Percentiles rank a stretch among this genome's conserved stretches.
Evolutionary conservation across 805 yeast genomes (phyloP).

Genomic region (Myxozyma vanderwaltii): DNA sequence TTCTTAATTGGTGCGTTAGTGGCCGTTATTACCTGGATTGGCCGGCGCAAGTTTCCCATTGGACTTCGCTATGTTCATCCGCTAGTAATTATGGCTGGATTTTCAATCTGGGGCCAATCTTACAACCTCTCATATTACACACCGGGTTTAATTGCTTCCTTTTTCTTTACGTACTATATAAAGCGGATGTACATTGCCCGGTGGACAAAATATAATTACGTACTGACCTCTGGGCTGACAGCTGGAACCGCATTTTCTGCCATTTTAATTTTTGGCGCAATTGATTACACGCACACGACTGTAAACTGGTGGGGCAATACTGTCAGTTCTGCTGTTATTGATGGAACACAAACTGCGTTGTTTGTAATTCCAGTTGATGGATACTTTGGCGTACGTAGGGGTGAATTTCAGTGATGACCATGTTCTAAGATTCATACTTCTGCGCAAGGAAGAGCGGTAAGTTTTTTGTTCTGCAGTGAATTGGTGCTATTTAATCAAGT

Average conservation of each 20-base stretch:
- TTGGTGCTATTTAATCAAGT: too few relatives aligned
- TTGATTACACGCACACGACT: constrained; percentile 48
- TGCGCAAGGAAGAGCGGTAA: too few relatives aligned
- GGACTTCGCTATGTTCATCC: constrained; percentile 19
- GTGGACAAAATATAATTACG: constrained; percentile 78
- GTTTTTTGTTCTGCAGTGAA: too few relatives aligned
- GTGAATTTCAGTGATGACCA: constrained; percentile 5
- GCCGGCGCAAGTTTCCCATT: constrained; percentile 11
- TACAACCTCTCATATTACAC: constrained; percentile 28
- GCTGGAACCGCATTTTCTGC: constrained; percentile 68
- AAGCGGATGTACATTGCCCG: constrained; percentile 59
- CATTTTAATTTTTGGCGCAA: constrained; percentile 56
- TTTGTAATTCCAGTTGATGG: constrained; percentile 1
- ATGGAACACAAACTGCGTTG: constrained; percentile 15
- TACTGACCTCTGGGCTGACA: constrained; percentile 65
- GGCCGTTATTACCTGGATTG: constrained; percentile 13
- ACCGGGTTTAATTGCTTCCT: constrained; percentile 44
- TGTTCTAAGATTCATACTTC: too few relatives aligned
- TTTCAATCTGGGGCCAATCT: constrained; percentile 17
- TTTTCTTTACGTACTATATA: constrained; percentile 58
- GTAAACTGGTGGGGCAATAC: constrained; percentile 68
- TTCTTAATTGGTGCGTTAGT: constrained; percentile 14
- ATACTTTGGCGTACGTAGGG: constrained; percentile 14
- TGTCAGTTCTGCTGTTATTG: constrained; percentile 26
- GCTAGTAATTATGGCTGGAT: constrained; percentile 22